phyloP scores from a whole-genome alignment of 1,284 basidiomycete species.

The Ceraceosorus guamensis region DNA sequence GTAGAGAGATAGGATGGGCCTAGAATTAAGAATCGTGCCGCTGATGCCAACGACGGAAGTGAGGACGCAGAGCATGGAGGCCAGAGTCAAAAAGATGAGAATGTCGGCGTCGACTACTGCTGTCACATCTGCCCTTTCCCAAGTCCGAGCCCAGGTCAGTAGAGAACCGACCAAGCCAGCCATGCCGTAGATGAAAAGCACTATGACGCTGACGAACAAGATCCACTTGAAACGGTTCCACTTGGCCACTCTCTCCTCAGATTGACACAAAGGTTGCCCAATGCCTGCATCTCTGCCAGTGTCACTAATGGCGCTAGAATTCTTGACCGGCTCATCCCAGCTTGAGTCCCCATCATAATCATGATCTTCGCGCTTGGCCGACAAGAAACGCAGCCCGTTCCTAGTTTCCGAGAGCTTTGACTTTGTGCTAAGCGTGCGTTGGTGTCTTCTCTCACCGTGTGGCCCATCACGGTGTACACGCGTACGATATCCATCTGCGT shows the following conservation, averaged over 20 bases:
- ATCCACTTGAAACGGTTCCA: slow-evolving; percentile 14
- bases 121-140: slow-evolving; percentile 10
- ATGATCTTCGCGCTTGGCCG: slow-evolving; percentile 7
- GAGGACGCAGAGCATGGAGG: slow-evolving; percentile 10
- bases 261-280: not conserved
- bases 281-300: not conserved
- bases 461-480: not conserved
- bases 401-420: slow-evolving; percentile 4
- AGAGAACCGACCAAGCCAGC: slow-evolving; percentile 4
- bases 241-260: not conserved
- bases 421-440: not conserved
- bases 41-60: slow-evolving; percentile 57
- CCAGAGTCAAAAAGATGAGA: slow-evolving; percentile 13
- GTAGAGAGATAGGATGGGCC: slow-evolving; percentile 48
- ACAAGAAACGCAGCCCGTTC: slow-evolving; percentile 8
- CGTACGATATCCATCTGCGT: no score
- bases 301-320: not conserved
- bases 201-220: slow-evolving; percentile 12
- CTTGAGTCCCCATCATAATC: slow-evolving; percentile 2
- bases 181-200: slow-evolving; percentile 9
- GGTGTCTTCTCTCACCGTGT: not conserved
- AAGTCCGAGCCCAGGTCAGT: slow-evolving; percentile 10
- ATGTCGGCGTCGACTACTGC: slow-evolving; percentile 11
- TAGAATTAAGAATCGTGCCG: slow-evolving; percentile 42
- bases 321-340: not conserved